A percentile compares a stretch with the other conserved stretches of the same genome.
Evolutionary conservation across 1,284 basidiomycete species (phyloP).

Genomic region (Dichomitus squalens): DNA sequence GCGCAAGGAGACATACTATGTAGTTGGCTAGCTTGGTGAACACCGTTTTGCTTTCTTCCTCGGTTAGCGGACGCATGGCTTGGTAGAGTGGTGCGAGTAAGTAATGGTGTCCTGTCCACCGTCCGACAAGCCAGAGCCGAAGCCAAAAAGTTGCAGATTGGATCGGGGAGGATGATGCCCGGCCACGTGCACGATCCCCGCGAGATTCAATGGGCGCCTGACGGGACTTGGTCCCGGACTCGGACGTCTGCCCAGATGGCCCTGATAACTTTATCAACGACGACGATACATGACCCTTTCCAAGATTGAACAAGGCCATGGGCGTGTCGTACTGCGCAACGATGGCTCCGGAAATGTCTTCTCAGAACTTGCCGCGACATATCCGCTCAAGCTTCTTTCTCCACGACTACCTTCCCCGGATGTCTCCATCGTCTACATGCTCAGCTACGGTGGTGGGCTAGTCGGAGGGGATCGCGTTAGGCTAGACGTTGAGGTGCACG

Average conservation of each 20-base stretch:
- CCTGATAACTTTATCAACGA: neutral
- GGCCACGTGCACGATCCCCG: conserved; percentile 12
- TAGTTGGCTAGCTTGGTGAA: conserved; percentile 94
- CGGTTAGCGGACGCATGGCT: conserved; percentile 81
- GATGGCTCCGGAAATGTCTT: conserved; percentile 65
- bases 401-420: conserved; percentile 53
- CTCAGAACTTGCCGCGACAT: conserved; percentile 77
- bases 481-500: conserved; percentile 65
- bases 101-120: neutral
- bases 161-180: conserved; percentile 12
- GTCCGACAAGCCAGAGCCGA: neutral
- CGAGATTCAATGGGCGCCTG: neutral
- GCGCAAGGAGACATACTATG: conserved; percentile 54
- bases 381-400: conserved; percentile 90
- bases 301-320: conserved; percentile 31
- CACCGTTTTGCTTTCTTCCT: conserved; percentile 85
- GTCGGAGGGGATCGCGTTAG: conserved; percentile 85
- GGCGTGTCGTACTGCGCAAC: conserved; percentile 53
- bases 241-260: neutral
- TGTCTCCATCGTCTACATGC: conserved; percentile 77
- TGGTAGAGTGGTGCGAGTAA: too few species aligned
- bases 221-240: neutral
- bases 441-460: conserved; percentile 93
- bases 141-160: conserved; percentile 20
- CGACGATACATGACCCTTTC: conserved; percentile 8